phyloP scores from a whole-genome alignment of 75 land plant species.

The Isoetes taiwanensis region DNA sequence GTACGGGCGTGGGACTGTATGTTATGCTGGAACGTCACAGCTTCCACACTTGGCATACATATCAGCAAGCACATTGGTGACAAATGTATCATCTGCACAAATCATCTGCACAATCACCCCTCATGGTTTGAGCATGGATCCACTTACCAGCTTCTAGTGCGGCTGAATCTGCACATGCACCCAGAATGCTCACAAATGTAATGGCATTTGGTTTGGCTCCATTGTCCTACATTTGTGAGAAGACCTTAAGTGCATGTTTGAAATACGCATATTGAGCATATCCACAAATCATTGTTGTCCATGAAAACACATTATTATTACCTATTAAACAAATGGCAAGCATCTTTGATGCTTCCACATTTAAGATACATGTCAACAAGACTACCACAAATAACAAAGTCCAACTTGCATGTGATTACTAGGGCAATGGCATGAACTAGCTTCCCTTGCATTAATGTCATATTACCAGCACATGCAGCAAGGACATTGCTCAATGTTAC shows the following conservation, averaged over 20 bases:
- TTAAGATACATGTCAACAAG: neutral
- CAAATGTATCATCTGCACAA: no score
- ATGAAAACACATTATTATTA: neutral
- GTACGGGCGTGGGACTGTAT: no score
- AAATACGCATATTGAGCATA: neutral
- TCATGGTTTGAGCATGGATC: no score
- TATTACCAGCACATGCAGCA: neutral
- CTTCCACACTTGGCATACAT: no score
- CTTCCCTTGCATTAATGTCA: neutral
- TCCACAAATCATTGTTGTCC: neutral
- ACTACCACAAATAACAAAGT: neutral
- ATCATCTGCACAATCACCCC: no score
- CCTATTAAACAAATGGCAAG: neutral
- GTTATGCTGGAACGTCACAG: no score
- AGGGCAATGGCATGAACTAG: neutral
- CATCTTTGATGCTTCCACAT: neutral
- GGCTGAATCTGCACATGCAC: neutral
- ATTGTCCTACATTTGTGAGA: neutral
- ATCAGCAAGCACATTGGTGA: no score
- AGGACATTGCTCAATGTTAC: neutral
- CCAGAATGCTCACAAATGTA: constrained; percentile 6
- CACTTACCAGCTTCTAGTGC: no score
- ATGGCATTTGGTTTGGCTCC: neutral
- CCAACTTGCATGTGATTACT: neutral
- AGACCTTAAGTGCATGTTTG: neutral